Conservation (phyloP, 768 basidiomycete species). For the Collybiopsis luxurians region DNA sequence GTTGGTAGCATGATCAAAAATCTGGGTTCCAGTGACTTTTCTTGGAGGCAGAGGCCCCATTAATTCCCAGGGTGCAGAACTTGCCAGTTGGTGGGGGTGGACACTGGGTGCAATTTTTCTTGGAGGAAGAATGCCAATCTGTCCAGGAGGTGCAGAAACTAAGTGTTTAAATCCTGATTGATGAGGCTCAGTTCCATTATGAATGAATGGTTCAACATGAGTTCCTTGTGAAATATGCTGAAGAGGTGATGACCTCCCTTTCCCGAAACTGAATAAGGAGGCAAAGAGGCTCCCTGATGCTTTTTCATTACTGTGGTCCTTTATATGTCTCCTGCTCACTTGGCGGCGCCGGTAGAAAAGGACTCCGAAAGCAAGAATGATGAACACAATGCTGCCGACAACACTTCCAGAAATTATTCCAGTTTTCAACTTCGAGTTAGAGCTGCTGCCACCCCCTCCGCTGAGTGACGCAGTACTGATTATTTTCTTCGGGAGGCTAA, state of each 20-base stretch:
- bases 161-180: neutral
- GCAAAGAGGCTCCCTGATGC: too few species aligned
- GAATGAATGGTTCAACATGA: neutral
- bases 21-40: too few species aligned
- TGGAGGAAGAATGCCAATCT: neutral
- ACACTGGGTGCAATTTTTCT: too few species aligned
- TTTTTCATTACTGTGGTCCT: too few species aligned
- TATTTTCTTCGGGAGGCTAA: neutral
- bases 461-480: neutral
- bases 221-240: too few species aligned
- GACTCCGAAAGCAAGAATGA: constrained; percentile 7
- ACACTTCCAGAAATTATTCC: constrained; percentile 15
- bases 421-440: neutral
- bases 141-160: neutral
- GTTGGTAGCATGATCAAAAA: too few species aligned
- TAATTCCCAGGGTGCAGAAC: too few species aligned
- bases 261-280: too few species aligned
- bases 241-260: too few species aligned
- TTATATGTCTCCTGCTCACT: neutral
- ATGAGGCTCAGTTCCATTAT: neutral
- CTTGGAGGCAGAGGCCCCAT: too few species aligned
- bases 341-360: constrained; percentile 12
- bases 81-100: neutral
- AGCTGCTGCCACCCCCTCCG: too few species aligned
- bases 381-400: constrained; percentile 3